phyloP scores from a whole-genome alignment of 129 eudicot species.

The Heracleum sosnowskyi region DNA sequence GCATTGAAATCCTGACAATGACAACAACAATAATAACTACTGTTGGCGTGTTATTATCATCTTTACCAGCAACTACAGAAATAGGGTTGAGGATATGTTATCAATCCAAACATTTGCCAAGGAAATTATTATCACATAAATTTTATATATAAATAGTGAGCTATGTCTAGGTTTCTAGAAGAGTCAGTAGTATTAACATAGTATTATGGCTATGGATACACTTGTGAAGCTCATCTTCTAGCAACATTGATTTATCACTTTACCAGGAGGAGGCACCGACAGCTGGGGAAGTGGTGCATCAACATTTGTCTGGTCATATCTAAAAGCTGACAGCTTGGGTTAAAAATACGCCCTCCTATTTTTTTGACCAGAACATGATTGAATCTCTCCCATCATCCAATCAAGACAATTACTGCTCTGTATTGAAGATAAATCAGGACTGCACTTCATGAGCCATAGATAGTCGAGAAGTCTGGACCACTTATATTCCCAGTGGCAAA shows the following conservation, averaged over 20 bases:
- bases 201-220: background rate
- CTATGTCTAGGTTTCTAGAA: no score
- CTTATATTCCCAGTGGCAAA: constrained; percentile 14
- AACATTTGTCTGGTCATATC: background rate
- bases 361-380: background rate
- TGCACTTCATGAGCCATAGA: constrained; percentile 51
- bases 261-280: background rate
- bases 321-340: background rate
- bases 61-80: background rate
- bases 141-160: no score
- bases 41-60: background rate
- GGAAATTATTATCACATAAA: no score
- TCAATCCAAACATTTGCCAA: background rate
- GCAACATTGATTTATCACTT: background rate
- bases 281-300: background rate
- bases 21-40: background rate
- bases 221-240: no score
- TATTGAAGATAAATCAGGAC: constrained; percentile 40
- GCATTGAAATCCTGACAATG: background rate
- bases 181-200: background rate
- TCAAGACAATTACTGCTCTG: constrained; percentile 29
- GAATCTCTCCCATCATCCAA: background rate
- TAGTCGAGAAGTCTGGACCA: background rate
- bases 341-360: background rate
- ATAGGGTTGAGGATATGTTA: background rate